A percentile compares a stretch with the other conserved stretches of the same genome.
Evolutionary conservation across 1,284 basidiomycete species (phyloP).

Genomic region (Hemileia vastatrix): DNA sequence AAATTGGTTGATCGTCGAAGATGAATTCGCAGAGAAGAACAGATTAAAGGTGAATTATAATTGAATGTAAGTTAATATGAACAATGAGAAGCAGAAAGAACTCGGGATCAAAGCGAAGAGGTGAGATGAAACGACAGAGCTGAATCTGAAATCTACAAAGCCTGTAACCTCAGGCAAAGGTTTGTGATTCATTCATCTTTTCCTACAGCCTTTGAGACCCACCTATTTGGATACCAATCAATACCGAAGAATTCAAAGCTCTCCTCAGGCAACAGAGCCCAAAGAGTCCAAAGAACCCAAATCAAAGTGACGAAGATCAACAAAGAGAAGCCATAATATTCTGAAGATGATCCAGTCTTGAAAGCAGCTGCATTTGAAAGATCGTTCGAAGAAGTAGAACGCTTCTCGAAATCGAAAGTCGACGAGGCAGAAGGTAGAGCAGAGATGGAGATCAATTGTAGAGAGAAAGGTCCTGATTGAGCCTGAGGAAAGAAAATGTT

Average conservation of each 20-base stretch:
- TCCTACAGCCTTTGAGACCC: too few species aligned
- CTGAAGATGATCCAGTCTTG: background rate
- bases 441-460: slow-evolving; percentile 7
- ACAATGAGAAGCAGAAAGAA: too few species aligned
- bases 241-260: slow-evolving; percentile 28
- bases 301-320: slow-evolving; percentile 34
- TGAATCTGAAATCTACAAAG: too few species aligned
- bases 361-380: background rate
- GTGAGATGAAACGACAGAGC: too few species aligned
- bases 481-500: slow-evolving; percentile 9
- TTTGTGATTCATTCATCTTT: too few species aligned
- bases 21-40: too few species aligned
- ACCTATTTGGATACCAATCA: too few species aligned
- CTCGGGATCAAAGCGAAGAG: too few species aligned
- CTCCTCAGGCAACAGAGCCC: slow-evolving; percentile 31
- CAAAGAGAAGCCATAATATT: slow-evolving; percentile 35
- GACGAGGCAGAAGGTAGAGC: background rate
- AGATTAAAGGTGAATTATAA: too few species aligned
- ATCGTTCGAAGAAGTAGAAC: background rate
- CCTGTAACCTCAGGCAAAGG: too few species aligned
- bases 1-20: too few species aligned
- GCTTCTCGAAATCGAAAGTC: background rate
- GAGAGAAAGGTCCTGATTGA: slow-evolving; percentile 29
- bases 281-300: slow-evolving; percentile 29
- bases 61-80: too few species aligned